These are phyloP conservation scores for Ogataea sp. DNA, from an alignment of 805 yeast genomes.

Conservation along the genomic window DNA sequence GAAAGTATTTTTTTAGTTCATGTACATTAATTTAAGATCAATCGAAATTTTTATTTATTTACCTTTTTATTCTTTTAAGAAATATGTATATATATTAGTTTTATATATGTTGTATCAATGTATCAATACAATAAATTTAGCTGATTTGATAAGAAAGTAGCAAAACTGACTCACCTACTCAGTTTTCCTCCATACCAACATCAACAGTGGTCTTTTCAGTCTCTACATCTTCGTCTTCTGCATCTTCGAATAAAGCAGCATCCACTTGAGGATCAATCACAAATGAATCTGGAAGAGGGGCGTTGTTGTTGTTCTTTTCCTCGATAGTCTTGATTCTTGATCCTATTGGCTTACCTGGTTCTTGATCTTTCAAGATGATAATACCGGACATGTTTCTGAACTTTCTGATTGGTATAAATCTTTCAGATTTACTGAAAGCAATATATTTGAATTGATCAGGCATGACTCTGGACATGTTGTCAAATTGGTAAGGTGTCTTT, in stretches of 20 bases:
- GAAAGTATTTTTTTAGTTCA: no score
- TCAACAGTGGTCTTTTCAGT: not conserved
- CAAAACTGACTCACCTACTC: no score
- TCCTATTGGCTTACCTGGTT: constrained; percentile 52
- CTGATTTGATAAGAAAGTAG: no score
- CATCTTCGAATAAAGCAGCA: constrained; percentile 18
- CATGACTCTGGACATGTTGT: constrained; percentile 79
- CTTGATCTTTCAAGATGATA: constrained; percentile 58
- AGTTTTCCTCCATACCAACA: no score
- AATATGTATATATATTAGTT: not conserved
- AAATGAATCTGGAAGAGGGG: constrained; percentile 67
- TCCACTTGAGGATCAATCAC: constrained; percentile 41
- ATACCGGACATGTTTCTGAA: constrained; percentile 64
- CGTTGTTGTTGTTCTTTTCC: constrained; percentile 65
- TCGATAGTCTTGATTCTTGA: constrained; percentile 70
- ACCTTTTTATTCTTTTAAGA: not conserved
- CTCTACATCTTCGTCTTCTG: constrained; percentile 8
- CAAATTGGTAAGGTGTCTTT: constrained; percentile 59
- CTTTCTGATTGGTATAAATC: constrained; percentile 79
- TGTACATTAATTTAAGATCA: no score
- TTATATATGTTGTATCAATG: not conserved
- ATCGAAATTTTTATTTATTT: no score
- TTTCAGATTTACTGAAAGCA: constrained; percentile 62
- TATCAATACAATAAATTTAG: no score
- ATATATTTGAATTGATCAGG: constrained; percentile 84